Conservation (phyloP, 148 eudicot species). For the Polygonum maritimum region DNA sequence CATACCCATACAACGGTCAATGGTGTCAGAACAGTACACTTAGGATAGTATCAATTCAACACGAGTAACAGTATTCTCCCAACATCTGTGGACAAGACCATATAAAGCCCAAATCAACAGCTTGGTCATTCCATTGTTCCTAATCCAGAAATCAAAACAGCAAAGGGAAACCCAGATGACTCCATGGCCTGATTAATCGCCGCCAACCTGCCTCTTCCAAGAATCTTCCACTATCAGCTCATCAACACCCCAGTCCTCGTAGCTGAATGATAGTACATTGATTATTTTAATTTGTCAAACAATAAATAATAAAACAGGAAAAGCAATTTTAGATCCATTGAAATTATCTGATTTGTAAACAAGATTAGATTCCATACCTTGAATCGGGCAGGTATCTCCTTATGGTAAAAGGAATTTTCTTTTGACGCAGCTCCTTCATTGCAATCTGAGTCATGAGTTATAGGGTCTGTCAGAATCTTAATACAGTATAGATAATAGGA, state of each 20-base stretch:
- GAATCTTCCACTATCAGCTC: slow-evolving; percentile 96
- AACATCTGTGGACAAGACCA: background rate
- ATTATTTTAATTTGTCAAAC: background rate
- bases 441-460: slow-evolving; percentile 51
- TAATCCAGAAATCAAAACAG: background rate
- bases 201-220: slow-evolving; percentile 99
- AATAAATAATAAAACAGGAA: background rate
- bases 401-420: slow-evolving; percentile 94
- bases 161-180: background rate
- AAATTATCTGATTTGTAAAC: background rate
- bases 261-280: slow-evolving; percentile 33
- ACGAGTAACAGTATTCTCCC: background rate
- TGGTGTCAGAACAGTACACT: background rate
- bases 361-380: slow-evolving; percentile 32
- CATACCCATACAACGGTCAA: background rate
- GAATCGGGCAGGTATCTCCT: slow-evolving; percentile 98
- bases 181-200: slow-evolving; percentile 23
- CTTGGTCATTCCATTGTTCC: background rate
- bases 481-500: background rate
- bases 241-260: slow-evolving; percentile 99
- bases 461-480: background rate
- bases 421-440: slow-evolving; percentile 90
- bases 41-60: background rate
- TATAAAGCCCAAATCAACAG: background rate
- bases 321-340: background rate